These are phyloP conservation scores for Hirschfeldia incana DNA, from an alignment of 345 rosid species.

Conservation along the genomic window DNA sequence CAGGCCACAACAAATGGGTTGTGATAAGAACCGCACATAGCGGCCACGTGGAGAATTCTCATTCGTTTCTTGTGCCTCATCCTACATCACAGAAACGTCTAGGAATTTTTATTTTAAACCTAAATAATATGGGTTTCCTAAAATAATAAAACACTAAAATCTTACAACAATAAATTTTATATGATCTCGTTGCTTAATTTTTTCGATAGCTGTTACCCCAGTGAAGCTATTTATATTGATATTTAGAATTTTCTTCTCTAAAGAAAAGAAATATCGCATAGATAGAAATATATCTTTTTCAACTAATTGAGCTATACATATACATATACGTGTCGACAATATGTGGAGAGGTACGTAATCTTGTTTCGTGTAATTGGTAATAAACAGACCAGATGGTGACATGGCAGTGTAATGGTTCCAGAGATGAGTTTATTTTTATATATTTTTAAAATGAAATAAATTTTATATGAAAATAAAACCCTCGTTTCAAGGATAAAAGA, in stretches of 20 bases:
- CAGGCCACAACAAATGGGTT: constrained; percentile 44
- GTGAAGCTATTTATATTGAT: neutral
- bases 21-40: constrained; percentile 69
- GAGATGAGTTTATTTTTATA: constrained; percentile 25
- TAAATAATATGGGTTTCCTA: constrained; percentile 12
- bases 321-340: constrained; percentile 18
- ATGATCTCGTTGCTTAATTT: constrained; percentile 15
- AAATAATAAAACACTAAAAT: neutral
- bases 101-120: neutral
- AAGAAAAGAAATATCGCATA: neutral
- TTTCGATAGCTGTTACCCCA: constrained; percentile 23
- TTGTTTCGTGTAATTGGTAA: constrained; percentile 25
- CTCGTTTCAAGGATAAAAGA: constrained; percentile 54
- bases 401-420: constrained; percentile 53
- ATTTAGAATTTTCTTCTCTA: neutral
- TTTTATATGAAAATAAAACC: constrained; percentile 35
- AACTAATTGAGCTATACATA: neutral
- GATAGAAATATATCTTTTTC: neutral
- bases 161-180: neutral
- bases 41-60: constrained; percentile 39
- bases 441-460: neutral
- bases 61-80: constrained; percentile 36
- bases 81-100: constrained; percentile 32
- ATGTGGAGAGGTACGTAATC: constrained; percentile 9
- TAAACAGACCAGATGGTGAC: constrained; percentile 44